Evolutionary conservation across 139 green algal genomes (phyloP).

Genomic region (Trebouxia sp.): DNA sequence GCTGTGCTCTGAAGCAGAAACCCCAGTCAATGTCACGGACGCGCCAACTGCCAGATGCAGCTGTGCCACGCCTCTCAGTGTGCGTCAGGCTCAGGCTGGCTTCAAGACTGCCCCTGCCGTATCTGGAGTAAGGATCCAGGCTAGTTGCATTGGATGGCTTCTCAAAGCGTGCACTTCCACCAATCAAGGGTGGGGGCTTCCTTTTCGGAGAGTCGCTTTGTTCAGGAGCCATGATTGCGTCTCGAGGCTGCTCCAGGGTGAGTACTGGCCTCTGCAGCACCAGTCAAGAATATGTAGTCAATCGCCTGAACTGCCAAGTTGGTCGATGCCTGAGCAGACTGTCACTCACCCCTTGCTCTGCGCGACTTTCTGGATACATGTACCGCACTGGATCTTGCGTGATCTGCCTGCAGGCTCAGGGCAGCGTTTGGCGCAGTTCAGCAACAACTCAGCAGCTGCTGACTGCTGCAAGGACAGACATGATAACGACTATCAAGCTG

Average conservation of each 20-base stretch:
- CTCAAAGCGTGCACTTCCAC: slow-evolving; percentile 1
- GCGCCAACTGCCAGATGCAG: neutral
- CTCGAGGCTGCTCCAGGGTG: neutral
- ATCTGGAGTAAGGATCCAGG: neutral
- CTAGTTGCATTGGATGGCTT: neutral
- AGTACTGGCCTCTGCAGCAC: too few species aligned
- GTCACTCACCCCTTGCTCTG: too few species aligned
- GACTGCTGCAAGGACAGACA: too few species aligned
- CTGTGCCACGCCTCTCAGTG: slow-evolving; percentile 10
- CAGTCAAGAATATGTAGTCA: too few species aligned
- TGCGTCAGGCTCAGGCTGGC: slow-evolving; percentile 6
- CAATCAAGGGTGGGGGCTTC: neutral
- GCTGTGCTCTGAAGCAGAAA: slow-evolving; percentile 29
- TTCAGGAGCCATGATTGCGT: neutral
- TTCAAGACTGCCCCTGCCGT: neutral
- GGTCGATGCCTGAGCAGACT: too few species aligned
- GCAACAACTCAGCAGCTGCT: too few species aligned
- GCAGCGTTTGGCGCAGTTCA: too few species aligned
- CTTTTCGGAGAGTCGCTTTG: neutral
- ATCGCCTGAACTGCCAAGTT: too few species aligned
- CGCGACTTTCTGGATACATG: neutral
- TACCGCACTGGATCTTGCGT: neutral
- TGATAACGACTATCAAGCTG: too few species aligned
- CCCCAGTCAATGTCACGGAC: slow-evolving; percentile 27
- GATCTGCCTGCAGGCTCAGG: neutral